Conservation (phyloP, 2,329 filamentous ascomycete genomes). For the Thielaviopsis euricoi region DNA sequence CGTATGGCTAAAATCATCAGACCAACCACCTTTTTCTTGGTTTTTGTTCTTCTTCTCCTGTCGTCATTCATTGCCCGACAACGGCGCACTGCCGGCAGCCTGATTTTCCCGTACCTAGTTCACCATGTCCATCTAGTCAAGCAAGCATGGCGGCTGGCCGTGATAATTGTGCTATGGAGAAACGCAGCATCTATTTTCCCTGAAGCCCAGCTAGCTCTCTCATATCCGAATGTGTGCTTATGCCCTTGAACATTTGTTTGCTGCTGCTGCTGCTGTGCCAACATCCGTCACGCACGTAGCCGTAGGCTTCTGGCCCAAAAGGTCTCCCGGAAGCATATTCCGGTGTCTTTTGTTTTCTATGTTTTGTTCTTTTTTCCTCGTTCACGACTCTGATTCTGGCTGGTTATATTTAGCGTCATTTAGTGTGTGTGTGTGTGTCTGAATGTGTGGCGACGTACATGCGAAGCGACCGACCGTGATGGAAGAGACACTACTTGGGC, state of each 20-base stretch:
- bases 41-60: neutral
- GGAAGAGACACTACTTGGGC: neutral
- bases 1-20: neutral
- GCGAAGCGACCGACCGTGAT: neutral
- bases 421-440: neutral
- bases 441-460: neutral
- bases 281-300: neutral
- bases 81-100: too few relatives aligned
- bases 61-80: neutral
- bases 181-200: neutral
- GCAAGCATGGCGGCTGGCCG: too few relatives aligned
- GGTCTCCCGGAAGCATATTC: neutral
- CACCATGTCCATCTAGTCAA: too few relatives aligned
- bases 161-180: neutral
- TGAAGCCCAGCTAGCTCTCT: too few relatives aligned
- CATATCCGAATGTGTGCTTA: neutral
- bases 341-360: too few relatives aligned
- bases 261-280: neutral
- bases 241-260: neutral
- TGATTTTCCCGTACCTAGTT: too few relatives aligned
- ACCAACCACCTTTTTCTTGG: neutral
- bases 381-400: neutral
- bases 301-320: neutral
- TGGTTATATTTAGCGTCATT: neutral
- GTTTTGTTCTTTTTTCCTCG: too few relatives aligned